These are phyloP conservation scores for Rhododendron vialii DNA, from an alignment of 148 eudicot genomes.

Conservation along the genomic window DNA sequence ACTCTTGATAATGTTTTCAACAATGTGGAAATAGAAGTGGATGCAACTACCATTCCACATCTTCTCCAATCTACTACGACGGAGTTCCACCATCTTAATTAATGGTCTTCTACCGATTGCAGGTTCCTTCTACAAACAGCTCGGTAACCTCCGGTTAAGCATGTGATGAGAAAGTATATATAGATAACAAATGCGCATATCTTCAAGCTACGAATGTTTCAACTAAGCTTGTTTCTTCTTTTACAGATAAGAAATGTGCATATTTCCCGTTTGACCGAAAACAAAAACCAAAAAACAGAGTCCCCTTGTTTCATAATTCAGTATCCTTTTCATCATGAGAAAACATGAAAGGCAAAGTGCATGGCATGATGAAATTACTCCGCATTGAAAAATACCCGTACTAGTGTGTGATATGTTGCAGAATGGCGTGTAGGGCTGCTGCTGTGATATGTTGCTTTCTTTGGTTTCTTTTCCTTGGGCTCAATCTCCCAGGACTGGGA, in stretches of 20 bases:
- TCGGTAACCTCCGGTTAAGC: background rate
- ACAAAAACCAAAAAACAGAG: too few relatives aligned
- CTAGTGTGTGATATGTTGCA: background rate
- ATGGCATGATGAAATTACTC: too few relatives aligned
- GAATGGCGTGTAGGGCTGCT: background rate
- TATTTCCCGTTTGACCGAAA: too few relatives aligned
- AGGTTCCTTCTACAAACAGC: background rate
- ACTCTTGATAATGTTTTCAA: background rate
- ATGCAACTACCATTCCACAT: background rate
- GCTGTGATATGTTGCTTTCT: background rate
- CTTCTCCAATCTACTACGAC: background rate
- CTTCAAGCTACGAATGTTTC: background rate
- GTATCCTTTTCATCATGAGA: background rate
- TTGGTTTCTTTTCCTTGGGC: background rate
- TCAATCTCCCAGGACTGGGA: background rate
- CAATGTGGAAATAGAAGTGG: background rate
- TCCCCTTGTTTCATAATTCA: too few relatives aligned
- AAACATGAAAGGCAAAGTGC: background rate
- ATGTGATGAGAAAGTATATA: background rate
- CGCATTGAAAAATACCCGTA: too few relatives aligned
- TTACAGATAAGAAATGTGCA: too few relatives aligned
- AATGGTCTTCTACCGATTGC: background rate
- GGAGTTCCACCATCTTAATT: background rate
- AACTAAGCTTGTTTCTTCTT: background rate
- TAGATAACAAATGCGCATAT: background rate